These are phyloP conservation scores for Ambrosiella beaveri DNA, from an alignment of 2,329 filamentous ascomycete species.

Conservation along the genomic window DNA sequence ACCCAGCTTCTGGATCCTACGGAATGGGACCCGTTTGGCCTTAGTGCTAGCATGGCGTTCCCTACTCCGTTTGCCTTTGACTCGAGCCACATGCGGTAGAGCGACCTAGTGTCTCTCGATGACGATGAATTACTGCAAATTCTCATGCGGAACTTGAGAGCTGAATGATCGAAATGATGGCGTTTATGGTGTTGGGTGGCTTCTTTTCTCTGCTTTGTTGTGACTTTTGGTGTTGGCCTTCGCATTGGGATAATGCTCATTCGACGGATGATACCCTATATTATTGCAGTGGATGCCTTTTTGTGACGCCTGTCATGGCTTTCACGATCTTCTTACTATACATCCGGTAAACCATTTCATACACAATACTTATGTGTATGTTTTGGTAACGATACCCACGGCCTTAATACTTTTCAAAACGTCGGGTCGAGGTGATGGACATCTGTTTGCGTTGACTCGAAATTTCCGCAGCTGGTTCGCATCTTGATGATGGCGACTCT, in stretches of 20 bases:
- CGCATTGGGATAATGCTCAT: not conserved
- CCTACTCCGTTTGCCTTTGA: constrained; percentile 67
- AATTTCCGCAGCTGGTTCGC: not conserved
- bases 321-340: not conserved
- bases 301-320: not conserved
- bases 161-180: not conserved
- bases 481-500: constrained; percentile 1
- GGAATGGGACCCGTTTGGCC: constrained; percentile 83
- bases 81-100: constrained; percentile 35
- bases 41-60: constrained; percentile 91
- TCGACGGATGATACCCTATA: not conserved
- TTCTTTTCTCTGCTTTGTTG: not conserved
- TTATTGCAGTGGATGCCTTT: not conserved
- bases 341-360: not conserved
- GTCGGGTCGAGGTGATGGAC: not conserved
- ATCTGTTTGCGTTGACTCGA: not conserved
- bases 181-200: not conserved
- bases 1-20: constrained; percentile 55
- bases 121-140: too few species aligned
- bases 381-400: not conserved
- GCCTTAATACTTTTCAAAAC: not conserved
- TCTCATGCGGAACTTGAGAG: too few species aligned
- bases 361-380: too few species aligned
- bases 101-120: not conserved
- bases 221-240: not conserved